Evolutionary conservation across 1,284 basidiomycete species (phyloP).

Genomic region (Vanrija sp.): DNA sequence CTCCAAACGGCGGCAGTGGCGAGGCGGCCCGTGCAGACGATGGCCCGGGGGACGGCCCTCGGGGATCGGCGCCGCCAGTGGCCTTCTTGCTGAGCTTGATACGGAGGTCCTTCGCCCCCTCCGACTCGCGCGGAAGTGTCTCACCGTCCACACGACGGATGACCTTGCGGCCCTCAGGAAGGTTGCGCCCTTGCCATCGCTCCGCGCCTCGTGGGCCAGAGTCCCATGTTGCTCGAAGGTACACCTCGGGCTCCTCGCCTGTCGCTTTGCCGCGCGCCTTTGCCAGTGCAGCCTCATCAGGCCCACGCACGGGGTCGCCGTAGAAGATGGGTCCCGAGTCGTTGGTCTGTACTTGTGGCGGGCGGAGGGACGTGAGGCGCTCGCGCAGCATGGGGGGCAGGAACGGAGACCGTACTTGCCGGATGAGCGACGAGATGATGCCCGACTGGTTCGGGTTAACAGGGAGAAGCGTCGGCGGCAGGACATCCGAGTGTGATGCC

Average conservation of each 20-base stretch:
- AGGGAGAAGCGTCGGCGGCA: conserved; percentile 27
- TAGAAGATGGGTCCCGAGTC: conserved; percentile 28
- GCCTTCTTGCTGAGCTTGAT: conserved; percentile 13
- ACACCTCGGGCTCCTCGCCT: conserved; percentile 19
- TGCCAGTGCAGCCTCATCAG: conserved; percentile 29
- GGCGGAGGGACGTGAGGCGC: conserved; percentile 37
- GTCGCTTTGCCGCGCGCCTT: conserved; percentile 34
- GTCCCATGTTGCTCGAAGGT: conserved; percentile 39
- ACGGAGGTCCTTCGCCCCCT: conserved; percentile 10
- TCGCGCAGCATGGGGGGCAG: conserved; percentile 38
- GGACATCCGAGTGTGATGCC: conserved; percentile 27
- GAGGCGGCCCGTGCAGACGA: no score
- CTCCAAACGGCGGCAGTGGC: neutral
- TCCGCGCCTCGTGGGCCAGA: conserved; percentile 31
- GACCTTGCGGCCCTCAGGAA: conserved; percentile 40
- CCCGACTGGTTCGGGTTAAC: conserved; percentile 31
- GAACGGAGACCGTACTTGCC: conserved; percentile 35
- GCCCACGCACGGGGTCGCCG: conserved; percentile 33
- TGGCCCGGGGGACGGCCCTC: neutral
- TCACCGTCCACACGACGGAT: conserved; percentile 29
- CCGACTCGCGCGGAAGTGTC: conserved; percentile 20
- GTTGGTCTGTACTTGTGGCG: conserved; percentile 22
- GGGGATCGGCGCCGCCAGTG: neutral
- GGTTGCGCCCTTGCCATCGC: conserved; percentile 24
- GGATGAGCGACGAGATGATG: conserved; percentile 29